Percentiles rank a stretch among this genome's conserved stretches.
Conservation (phyloP, 2,329 filamentous ascomycete genomes). For the Chrysosporium queenslandicum region DNA sequence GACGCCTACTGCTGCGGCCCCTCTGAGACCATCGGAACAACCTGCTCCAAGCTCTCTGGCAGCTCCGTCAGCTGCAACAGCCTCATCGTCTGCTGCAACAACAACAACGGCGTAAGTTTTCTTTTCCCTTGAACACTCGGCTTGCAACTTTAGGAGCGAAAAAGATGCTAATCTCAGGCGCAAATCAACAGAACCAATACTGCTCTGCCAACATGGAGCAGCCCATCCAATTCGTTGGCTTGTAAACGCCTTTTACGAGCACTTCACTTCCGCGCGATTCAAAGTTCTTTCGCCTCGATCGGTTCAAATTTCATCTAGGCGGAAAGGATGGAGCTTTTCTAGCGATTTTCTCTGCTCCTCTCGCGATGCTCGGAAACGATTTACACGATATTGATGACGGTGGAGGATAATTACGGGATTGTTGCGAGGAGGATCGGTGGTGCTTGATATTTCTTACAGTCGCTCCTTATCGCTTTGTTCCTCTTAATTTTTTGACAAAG, state of each 20-base stretch:
- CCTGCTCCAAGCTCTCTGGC: constrained; percentile 14
- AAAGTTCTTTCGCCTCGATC: constrained; percentile 6
- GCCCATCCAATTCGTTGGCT: constrained; percentile 12
- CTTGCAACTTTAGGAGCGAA: not conserved
- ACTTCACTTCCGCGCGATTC: not conserved
- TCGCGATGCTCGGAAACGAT: not conserved
- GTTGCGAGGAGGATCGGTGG: not conserved
- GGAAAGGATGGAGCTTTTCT: constrained; percentile 7
- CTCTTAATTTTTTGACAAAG: not conserved
- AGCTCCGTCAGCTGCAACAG: constrained; percentile 16
- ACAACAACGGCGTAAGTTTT: constrained; percentile 14
- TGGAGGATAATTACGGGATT: not conserved
- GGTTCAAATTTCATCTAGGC: constrained; percentile 2
- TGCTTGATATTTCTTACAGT: constrained; percentile 11
- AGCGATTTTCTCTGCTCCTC: constrained; percentile 4
- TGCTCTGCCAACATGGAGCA: constrained; percentile 15
- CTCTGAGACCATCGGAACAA: constrained; percentile 9
- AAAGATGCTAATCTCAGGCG: not conserved
- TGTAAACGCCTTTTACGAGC: constrained; percentile 11
- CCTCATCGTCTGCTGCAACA: constrained; percentile 18
- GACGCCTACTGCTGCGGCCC: constrained; percentile 14
- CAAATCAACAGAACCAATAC: constrained; percentile 8
- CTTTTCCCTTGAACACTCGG: not conserved
- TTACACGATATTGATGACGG: not conserved
- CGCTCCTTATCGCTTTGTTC: constrained; percentile 12